Percentiles rank a stretch among this genome's conserved stretches.
Conservation (phyloP, 257 asterid species). For the Craterostigma plantagineum region DNA sequence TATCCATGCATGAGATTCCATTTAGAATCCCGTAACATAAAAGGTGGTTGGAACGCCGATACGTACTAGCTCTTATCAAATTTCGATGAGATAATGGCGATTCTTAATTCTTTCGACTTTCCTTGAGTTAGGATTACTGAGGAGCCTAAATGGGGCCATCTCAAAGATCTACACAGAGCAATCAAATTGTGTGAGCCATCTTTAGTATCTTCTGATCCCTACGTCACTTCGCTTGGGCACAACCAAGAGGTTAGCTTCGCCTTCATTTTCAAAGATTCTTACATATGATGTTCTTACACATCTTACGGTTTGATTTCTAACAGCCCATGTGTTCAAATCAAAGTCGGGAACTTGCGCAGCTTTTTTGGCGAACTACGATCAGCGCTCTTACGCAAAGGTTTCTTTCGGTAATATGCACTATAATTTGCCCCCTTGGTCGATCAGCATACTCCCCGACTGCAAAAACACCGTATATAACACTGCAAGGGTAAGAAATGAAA, state of each 20-base stretch:
- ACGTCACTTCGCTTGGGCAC: conserved; percentile 58
- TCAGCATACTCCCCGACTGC: conserved; percentile 96
- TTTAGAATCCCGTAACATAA: conserved; percentile 2
- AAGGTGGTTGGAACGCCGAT: too few species aligned
- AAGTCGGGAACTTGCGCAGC: conserved; percentile 82
- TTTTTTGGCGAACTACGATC: conserved; percentile 73
- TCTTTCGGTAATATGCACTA: conserved; percentile 49
- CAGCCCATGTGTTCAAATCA: conserved; percentile 75
- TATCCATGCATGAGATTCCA: too few species aligned
- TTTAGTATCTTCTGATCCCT: conserved; percentile 59
- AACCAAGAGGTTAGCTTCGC: conserved; percentile 54
- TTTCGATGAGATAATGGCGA: not conserved
- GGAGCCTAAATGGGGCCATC: conserved; percentile 98
- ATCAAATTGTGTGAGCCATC: conserved; percentile 92
- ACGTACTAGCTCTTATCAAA: too few species aligned
- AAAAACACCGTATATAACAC: conserved; percentile 81
- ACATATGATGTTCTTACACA: not conserved
- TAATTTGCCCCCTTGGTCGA: conserved; percentile 94
- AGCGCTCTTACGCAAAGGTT: conserved; percentile 44
- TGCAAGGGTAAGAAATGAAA: conserved; percentile 45
- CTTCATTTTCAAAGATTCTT: not conserved
- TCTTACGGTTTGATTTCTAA: too few species aligned
- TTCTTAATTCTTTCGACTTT: not conserved
- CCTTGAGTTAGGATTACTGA: conserved; percentile 37
- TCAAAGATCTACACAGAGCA: conserved; percentile 87